These are phyloP conservation scores for Huntiella moniliformis DNA, from an alignment of 2,329 filamentous ascomycete species.

Conservation along the genomic window DNA sequence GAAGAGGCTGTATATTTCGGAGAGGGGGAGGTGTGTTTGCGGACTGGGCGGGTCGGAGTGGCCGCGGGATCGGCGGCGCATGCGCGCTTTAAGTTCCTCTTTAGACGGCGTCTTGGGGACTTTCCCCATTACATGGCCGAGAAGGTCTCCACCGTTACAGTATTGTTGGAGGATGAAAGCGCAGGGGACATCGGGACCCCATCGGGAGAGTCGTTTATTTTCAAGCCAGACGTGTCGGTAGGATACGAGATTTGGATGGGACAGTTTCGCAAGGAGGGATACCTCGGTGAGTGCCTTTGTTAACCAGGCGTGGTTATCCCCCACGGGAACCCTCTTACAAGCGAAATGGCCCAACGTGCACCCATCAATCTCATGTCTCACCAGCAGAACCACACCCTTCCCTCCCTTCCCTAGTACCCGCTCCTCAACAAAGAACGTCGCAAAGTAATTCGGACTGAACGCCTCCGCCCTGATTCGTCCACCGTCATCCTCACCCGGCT, in stretches of 20 bases:
- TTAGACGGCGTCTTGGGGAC: slow-evolving; percentile 46
- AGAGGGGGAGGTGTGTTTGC: slow-evolving; percentile 43
- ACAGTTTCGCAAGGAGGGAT: slow-evolving; percentile 74
- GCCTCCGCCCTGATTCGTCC: slow-evolving; percentile 69
- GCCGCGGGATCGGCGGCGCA: slow-evolving; percentile 65
- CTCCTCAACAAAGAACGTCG: slow-evolving; percentile 82
- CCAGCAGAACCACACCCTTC: slow-evolving; percentile 86
- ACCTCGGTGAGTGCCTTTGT: slow-evolving; percentile 79
- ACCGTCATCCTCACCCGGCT: slow-evolving; percentile 13
- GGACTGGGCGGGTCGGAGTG: slow-evolving; percentile 44
- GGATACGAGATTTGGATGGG: slow-evolving; percentile 86
- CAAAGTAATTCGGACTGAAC: slow-evolving; percentile 85
- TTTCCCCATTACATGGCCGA: slow-evolving; percentile 65
- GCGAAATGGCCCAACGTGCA: slow-evolving; percentile 74
- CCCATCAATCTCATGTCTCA: slow-evolving; percentile 78
- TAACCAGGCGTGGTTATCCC: slow-evolving; percentile 89
- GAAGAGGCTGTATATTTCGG: slow-evolving; percentile 94
- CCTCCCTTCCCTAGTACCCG: slow-evolving; percentile 72
- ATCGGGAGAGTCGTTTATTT: slow-evolving; percentile 63
- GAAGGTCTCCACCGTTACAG: slow-evolving; percentile 82
- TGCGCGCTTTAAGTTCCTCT: slow-evolving; percentile 73
- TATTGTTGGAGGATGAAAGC: slow-evolving; percentile 97
- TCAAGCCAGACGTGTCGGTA: slow-evolving; percentile 97
- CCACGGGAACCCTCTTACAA: slow-evolving; percentile 90
- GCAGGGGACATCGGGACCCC: slow-evolving; percentile 80